Conservation (phyloP, 2,329 filamentous ascomycete genomes). For the Colletotrichum lini region DNA sequence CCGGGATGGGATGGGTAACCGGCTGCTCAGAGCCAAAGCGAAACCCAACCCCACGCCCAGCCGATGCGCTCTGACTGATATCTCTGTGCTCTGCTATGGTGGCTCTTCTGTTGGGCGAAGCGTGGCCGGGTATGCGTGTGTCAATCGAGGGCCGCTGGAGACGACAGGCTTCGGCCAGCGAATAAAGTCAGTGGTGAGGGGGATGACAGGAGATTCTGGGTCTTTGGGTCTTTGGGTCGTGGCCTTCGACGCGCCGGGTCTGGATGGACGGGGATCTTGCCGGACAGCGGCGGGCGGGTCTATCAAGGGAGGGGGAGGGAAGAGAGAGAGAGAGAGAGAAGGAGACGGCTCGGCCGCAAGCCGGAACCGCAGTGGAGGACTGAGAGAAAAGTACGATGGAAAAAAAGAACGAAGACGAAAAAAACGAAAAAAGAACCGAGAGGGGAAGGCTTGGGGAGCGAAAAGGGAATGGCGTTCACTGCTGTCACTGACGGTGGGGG, state of each 20-base stretch:
- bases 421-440: slow-evolving; percentile 8
- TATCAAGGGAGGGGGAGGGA: slow-evolving; percentile 19
- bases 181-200: slow-evolving; percentile 36
- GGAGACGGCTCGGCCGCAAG: slow-evolving; percentile 28
- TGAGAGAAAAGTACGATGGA: not conserved
- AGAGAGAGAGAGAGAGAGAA: not conserved
- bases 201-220: slow-evolving; percentile 31
- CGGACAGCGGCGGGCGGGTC: slow-evolving; percentile 38
- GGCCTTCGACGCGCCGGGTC: slow-evolving; percentile 35
- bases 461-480: slow-evolving; percentile 38
- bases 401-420: slow-evolving; percentile 5
- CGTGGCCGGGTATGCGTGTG: slow-evolving; percentile 39
- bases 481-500: slow-evolving; percentile 38
- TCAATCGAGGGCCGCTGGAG: slow-evolving; percentile 34
- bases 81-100: slow-evolving; percentile 37
- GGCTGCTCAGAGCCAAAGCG: slow-evolving; percentile 22
- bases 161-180: slow-evolving; percentile 28
- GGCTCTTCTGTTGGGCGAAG: slow-evolving; percentile 15
- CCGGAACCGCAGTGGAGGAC: slow-evolving; percentile 31
- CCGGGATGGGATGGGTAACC: slow-evolving; percentile 1
- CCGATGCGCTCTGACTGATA: slow-evolving; percentile 34
- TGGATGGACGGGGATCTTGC: slow-evolving; percentile 41
- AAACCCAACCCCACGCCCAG: slow-evolving; percentile 40
- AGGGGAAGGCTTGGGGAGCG: slow-evolving; percentile 9
- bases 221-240: slow-evolving; percentile 32